A percentile compares a stretch with the other conserved stretches of the same genome.
Evolutionary conservation across 441 rosid genomes (phyloP).

Genomic region (Manihot esculenta): DNA sequence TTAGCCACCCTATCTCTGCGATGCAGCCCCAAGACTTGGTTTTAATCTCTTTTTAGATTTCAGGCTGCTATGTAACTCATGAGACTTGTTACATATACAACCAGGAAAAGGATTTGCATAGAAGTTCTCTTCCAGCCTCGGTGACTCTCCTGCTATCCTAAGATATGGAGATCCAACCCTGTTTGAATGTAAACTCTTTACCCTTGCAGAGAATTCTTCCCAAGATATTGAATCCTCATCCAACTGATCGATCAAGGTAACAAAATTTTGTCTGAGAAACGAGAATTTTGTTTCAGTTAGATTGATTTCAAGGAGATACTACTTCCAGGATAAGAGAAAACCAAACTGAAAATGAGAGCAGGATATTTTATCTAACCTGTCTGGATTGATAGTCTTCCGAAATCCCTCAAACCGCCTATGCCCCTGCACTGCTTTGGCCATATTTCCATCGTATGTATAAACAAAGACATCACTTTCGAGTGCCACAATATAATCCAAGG

Average conservation of each 20-base stretch:
- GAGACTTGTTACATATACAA: constrained; percentile 64
- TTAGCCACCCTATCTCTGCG: constrained; percentile 33
- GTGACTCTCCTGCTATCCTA: constrained; percentile 60
- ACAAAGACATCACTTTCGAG: constrained; percentile 89
- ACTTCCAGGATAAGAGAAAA: not conserved
- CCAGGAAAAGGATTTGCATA: constrained; percentile 91
- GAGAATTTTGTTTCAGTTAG: constrained; percentile 12
- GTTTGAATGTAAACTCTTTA: constrained; percentile 53
- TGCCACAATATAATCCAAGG: constrained; percentile 83
- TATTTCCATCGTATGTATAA: constrained; percentile 87
- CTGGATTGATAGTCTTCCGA: constrained; percentile 80
- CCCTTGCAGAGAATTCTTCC: constrained; percentile 71
- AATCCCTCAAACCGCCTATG: constrained; percentile 87
- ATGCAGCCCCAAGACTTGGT: constrained; percentile 23
- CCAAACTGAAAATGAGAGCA: not conserved
- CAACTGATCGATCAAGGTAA: constrained; percentile 62
- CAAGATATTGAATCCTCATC: constrained; percentile 63
- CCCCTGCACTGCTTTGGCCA: constrained; percentile 98
- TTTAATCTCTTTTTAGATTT: constrained; percentile 24
- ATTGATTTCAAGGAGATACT: not conserved
- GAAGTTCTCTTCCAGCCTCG: constrained; percentile 87
- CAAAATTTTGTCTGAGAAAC: constrained; percentile 62
- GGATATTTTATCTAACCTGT: constrained; percentile 47
- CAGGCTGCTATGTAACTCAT: constrained; percentile 22
- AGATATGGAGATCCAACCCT: constrained; percentile 74